Evolutionary conservation across 2,329 filamentous ascomycete genomes (phyloP), one percentile per base, ranked within the genome.

Genomic region (Exophiala bonariae): DNA sequence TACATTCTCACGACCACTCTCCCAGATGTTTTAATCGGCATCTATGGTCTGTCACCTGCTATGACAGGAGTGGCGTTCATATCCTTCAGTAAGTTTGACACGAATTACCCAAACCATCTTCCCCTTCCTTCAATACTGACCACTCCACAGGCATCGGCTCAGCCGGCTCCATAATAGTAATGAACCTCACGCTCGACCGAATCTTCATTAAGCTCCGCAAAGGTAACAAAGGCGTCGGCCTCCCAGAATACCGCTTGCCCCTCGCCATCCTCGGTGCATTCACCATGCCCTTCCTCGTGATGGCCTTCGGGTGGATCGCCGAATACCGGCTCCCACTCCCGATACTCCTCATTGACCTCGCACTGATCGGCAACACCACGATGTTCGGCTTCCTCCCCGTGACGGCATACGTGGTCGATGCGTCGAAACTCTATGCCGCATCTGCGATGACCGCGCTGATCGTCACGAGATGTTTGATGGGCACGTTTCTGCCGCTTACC

Each of bases 191-290:
- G 11, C 43, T 63, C 10, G 58, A 58, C 43, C 17, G 35, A 16
- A 50, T 50, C 44, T 60, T 59, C 41, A 47, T 54, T 17, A 44
- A 59, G 70, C 42, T 59, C 18, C 60, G 61, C 36, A 51, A 55
- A 9, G 52, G 54, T 16, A 67, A 68, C 46, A 56, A 63, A 13
- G 63, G 63, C 30, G 50, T 60, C 8, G 61, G 63, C 16, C 57
- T 68, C 2, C 71, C 70, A 2, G 66, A 74, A 54, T 69, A 67
- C 46, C 62, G 70, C 2, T 69, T 79, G 1, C 70, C 71, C 0
- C 69, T 75, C 3, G 73, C 76, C 52, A 65, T 76, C 9, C 42
- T 74, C 0, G 76, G 75, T 7, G 69, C 69, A 2, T 55, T 72
- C 4, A 59, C 71, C 13, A 38, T 56, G 16, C 26, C 57, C 0